phyloP scores from a whole-genome alignment of 768 basidiomycete genomes.

The Tylopilus rubrobrunneus region DNA sequence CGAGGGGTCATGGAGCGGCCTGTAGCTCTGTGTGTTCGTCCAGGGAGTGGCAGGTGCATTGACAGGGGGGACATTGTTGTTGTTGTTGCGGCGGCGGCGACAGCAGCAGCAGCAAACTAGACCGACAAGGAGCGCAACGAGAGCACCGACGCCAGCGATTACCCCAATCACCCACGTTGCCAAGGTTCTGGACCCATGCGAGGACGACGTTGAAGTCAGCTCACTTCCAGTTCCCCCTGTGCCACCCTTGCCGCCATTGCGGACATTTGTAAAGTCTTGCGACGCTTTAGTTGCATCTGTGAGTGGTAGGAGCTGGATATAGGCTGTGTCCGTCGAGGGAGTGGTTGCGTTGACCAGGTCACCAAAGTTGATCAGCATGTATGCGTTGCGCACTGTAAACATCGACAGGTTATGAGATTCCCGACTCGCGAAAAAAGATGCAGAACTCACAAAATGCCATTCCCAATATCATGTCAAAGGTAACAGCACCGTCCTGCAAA shows the following conservation, averaged over 20 bases:
- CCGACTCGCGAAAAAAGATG: background rate
- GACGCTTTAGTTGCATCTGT: slow-evolving; percentile 45
- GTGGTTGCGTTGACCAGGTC: slow-evolving; percentile 48
- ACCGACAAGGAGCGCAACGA: slow-evolving; percentile 6
- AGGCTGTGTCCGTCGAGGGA: slow-evolving; percentile 42
- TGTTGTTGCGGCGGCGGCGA: slow-evolving; percentile 13
- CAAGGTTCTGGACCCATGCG: slow-evolving; percentile 18
- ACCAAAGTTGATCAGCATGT: slow-evolving; percentile 62
- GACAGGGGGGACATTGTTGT: background rate
- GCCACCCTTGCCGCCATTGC: background rate
- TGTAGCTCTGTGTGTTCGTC: slow-evolving; percentile 16
- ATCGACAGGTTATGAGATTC: background rate
- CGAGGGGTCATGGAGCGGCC: slow-evolving; percentile 23
- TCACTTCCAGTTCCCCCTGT: slow-evolving; percentile 32
- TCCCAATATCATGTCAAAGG: slow-evolving; percentile 65
- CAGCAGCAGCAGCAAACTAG: slow-evolving; percentile 6
- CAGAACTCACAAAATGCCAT: slow-evolving; percentile 62
- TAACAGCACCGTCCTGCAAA: slow-evolving; percentile 9
- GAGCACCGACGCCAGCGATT: slow-evolving; percentile 9
- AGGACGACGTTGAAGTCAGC: slow-evolving; percentile 35
- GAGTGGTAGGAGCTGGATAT: slow-evolving; percentile 57
- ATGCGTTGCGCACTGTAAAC: slow-evolving; percentile 58
- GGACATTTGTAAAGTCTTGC: slow-evolving; percentile 13
- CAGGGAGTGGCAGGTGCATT: background rate
- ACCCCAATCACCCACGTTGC: slow-evolving; percentile 13